Conservation (phyloP, 2,329 filamentous ascomycete species). For the Gremmenia infestans region DNA sequence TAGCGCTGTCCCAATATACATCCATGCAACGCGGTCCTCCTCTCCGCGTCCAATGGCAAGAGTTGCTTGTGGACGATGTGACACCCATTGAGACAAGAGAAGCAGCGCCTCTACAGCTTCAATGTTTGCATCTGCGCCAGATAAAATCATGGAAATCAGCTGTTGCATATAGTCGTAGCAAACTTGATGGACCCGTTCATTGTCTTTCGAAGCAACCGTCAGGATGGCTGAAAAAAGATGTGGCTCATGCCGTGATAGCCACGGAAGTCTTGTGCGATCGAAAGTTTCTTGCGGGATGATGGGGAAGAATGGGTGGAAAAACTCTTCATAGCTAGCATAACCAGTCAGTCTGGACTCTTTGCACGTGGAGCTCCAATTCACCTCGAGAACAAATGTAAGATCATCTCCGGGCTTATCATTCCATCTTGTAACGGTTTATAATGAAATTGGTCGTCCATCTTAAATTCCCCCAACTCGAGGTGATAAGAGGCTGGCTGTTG, state of each 20-base stretch:
- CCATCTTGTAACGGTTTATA: slow-evolving; percentile 28
- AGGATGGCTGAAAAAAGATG: slow-evolving; percentile 66
- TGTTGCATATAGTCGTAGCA: slow-evolving; percentile 67
- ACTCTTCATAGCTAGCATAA: slow-evolving; percentile 23
- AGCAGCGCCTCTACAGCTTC: slow-evolving; percentile 67
- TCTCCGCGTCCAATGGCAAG: slow-evolving; percentile 59
- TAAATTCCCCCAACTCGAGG: slow-evolving; percentile 10
- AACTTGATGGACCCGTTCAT: slow-evolving; percentile 57
- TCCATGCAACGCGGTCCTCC: slow-evolving; percentile 71
- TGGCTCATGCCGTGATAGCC: slow-evolving; percentile 51
- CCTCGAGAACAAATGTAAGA: slow-evolving; percentile 26
- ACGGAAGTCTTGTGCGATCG: slow-evolving; percentile 50
- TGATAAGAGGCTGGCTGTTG: slow-evolving; percentile 3
- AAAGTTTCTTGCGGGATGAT: slow-evolving; percentile 50
- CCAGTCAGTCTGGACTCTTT: background rate
- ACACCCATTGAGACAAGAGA: slow-evolving; percentile 65
- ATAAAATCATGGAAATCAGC: slow-evolving; percentile 61
- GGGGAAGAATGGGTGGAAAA: slow-evolving; percentile 65
- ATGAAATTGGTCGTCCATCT: slow-evolving; percentile 21
- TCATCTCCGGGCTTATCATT: slow-evolving; percentile 22
- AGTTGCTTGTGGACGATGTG: slow-evolving; percentile 27
- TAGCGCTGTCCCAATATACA: slow-evolving; percentile 68
- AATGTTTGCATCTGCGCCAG: slow-evolving; percentile 61
- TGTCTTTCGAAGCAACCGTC: slow-evolving; percentile 67
- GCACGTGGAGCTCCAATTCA: slow-evolving; percentile 1